Percentiles rank a stretch among this genome's conserved stretches.
phyloP scores from a whole-genome alignment of 768 basidiomycete species.

The Suillus hirtellus region DNA sequence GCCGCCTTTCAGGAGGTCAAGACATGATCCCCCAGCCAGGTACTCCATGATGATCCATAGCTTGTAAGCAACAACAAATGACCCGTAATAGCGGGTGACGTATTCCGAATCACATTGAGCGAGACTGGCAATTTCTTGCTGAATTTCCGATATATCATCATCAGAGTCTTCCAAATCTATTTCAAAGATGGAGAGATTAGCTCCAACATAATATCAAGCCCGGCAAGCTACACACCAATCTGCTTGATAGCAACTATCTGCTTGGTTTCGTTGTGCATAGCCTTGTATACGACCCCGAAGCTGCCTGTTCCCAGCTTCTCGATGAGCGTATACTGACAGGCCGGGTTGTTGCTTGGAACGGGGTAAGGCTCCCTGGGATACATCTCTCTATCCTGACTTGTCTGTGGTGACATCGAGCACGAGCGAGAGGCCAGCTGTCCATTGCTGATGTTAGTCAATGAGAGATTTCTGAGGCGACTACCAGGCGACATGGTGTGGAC shows the following conservation, averaged over 20 bases:
- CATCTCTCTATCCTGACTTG: conserved; percentile 39
- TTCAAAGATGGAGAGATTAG: conserved; percentile 7
- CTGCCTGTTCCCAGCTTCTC: conserved; percentile 98
- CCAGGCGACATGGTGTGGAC: conserved; percentile 44
- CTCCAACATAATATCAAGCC: conserved; percentile 15
- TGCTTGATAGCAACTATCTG: conserved; percentile 98
- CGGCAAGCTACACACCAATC: conserved; percentile 67
- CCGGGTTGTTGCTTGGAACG: conserved; percentile 75
- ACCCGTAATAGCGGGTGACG: conserved; percentile 95
- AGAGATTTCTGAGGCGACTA: conserved; percentile 39
- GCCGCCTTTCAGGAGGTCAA: conserved; percentile 92
- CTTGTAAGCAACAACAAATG: conserved; percentile 95
- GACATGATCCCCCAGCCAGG: conserved; percentile 96
- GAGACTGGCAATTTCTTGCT: conserved; percentile 96
- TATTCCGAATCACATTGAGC: conserved; percentile 96
- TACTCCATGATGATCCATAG: conserved; percentile 99
- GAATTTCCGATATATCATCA: conserved; percentile 98
- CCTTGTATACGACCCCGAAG: conserved; percentile 98
- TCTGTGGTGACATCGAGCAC: conserved; percentile 48
- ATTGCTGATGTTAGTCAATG: conserved; percentile 37
- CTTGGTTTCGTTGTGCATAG: conserved; percentile 90
- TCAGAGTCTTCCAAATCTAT: conserved; percentile 96
- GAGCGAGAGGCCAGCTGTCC: conserved; percentile 39
- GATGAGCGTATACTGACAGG: conserved; percentile 87
- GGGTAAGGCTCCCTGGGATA: conserved; percentile 61